Evolutionary conservation across 805 yeast species (phyloP), one percentile per base, ranked within the genome.

Genomic region (Candida coquimbonensis): DNA sequence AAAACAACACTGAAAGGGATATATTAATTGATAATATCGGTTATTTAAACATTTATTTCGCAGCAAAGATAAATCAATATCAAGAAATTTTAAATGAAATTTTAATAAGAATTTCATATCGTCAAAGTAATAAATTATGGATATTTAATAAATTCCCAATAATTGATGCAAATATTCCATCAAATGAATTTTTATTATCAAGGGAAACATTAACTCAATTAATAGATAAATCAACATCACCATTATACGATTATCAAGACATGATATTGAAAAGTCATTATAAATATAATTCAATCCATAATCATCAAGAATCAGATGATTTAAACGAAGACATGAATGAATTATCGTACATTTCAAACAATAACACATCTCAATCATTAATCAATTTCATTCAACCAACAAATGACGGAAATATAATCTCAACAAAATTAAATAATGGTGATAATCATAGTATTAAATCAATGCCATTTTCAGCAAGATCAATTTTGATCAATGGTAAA

Each of bases 381-480:
- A 9, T 54, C 16, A 43, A 52, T 43, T 38, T 56, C 34, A 36
- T 51, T 4, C 57, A 53, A 31, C 46, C 53, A 3, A 38, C 50
- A 4, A 37, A 46, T 4, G 43, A 29, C 4, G 14, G 13, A 11
- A 9, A 6, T 12, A 29, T 29, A 2, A 29, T 27, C 31, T 36
- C 48, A 31, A 31, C 19, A 19, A 25, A 36, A 12, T 19, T n/a
- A 7, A 35, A 21, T 8, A 36, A 43, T 21, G 24, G 24, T 21
- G 63, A 59, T 9, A 46, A 39, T 25, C 40, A 49, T 38, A 55
- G 60, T 34, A 55, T 59, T 34, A 56, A 46, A 34, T 57, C 62
- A 3, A 55, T 52, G n/a, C 63, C 62, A 35, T 31, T 54, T 9
- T 56, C 61, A 12, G 59, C 59, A 1, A 55, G 62, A 51, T 54